Conservation (phyloP, 768 basidiomycete genomes). For the Lactifluus pinguis region DNA sequence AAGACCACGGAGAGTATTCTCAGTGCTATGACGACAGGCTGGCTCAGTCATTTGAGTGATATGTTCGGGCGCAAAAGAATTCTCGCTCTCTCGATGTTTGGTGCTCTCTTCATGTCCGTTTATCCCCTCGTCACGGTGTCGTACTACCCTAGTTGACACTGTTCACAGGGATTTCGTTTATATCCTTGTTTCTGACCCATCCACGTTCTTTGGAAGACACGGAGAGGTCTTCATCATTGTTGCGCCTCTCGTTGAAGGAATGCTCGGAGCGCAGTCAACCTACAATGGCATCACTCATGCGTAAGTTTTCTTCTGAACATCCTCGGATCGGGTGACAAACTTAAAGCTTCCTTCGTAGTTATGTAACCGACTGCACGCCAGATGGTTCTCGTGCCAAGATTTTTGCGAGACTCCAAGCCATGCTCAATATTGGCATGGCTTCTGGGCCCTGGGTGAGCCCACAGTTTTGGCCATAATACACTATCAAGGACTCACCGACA, state of each 20-base stretch:
- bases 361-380: conserved; percentile 18
- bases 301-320: conserved; percentile 1
- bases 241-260: conserved; percentile 19
- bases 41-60: conserved; percentile 19
- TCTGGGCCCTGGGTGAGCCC: conserved; percentile 18
- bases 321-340: not conserved
- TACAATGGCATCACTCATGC: conserved; percentile 20
- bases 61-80: conserved; percentile 17
- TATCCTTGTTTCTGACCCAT: conserved; percentile 18
- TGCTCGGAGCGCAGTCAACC: conserved; percentile 19
- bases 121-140: not conserved
- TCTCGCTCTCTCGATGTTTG: conserved; percentile 18
- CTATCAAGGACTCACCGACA: not conserved
- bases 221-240: conserved; percentile 19
- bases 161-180: conserved; percentile 17
- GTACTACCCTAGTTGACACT: not conserved
- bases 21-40: conserved; percentile 19
- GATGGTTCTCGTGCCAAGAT: conserved; percentile 20
- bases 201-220: conserved; percentile 12
- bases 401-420: conserved; percentile 19
- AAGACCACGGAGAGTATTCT: conserved; percentile 21
- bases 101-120: conserved; percentile 20
- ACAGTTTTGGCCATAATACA: not conserved
- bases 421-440: conserved; percentile 20
- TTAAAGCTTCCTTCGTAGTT: conserved; percentile 2